These are phyloP conservation scores for Ceratobasidium sp. DNA, from an alignment of 1,284 basidiomycete species.

Conservation along the genomic window DNA sequence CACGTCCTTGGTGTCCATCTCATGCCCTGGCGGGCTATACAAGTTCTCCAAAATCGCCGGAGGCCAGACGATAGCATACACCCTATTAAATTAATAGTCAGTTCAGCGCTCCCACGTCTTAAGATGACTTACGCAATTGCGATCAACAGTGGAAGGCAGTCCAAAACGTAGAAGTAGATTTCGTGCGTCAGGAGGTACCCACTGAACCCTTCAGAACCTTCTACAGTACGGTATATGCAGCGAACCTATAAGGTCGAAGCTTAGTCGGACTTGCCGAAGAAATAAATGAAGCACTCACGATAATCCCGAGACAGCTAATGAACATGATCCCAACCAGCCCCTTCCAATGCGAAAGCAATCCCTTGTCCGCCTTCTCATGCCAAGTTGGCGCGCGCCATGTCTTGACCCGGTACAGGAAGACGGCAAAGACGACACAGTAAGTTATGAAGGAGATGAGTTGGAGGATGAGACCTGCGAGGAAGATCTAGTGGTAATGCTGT, in stretches of 20 bases:
- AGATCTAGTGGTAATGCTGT: conserved; percentile 49
- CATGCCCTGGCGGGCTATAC: not conserved
- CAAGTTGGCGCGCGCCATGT: conserved; percentile 47
- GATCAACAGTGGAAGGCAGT: conserved; percentile 18
- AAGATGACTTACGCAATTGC: conserved; percentile 24
- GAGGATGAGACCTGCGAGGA: conserved; percentile 53
- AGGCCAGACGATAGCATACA: not conserved
- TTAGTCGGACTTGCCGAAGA: not conserved
- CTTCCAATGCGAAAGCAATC: conserved; percentile 50
- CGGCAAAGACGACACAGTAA: conserved; percentile 55
- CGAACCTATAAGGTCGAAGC: conserved; percentile 26
- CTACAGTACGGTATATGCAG: conserved; percentile 35
- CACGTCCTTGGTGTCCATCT: not conserved
- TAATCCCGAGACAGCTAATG: conserved; percentile 54
- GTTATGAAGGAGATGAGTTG: conserved; percentile 56
- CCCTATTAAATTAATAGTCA: not conserved
- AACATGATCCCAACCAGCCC: conserved; percentile 52
- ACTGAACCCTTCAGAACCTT: conserved; percentile 26
- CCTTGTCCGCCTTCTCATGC: conserved; percentile 13
- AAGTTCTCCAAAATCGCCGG: not conserved
- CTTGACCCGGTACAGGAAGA: conserved; percentile 54
- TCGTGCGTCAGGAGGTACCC: conserved; percentile 29
- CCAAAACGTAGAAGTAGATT: conserved; percentile 33
- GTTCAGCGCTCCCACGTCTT: not conserved
- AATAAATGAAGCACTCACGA: conserved; percentile 42